Conservation (phyloP, 352 stramenopile genomes). For the Pythium rishiriense region DNA sequence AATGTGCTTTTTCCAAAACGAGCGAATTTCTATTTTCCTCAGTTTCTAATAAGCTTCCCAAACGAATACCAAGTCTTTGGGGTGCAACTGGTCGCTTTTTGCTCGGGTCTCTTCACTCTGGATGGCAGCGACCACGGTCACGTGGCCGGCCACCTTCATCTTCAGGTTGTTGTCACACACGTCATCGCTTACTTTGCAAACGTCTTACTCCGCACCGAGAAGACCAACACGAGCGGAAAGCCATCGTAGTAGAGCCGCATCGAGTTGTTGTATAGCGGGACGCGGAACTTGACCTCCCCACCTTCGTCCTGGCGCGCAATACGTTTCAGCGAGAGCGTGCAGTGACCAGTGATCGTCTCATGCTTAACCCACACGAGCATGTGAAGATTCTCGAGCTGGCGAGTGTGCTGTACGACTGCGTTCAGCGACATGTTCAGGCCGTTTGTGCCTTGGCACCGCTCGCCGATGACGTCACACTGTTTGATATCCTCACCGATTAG, state of each 20-base stretch:
- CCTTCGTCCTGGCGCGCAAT: slow-evolving; percentile 68
- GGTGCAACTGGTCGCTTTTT: background rate
- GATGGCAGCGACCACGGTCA: too few relatives aligned
- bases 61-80: background rate
- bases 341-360: slow-evolving; percentile 77
- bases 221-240: slow-evolving; percentile 68
- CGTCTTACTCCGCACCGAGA: slow-evolving; percentile 81
- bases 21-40: slow-evolving; percentile 15
- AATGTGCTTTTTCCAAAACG: slow-evolving; percentile 4
- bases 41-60: slow-evolving; percentile 7
- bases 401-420: slow-evolving; percentile 68
- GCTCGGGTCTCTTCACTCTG: background rate
- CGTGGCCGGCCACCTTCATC: too few relatives aligned
- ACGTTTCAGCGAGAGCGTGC: slow-evolving; percentile 78
- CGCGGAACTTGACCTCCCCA: slow-evolving; percentile 70
- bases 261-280: slow-evolving; percentile 80
- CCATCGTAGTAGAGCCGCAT: slow-evolving; percentile 75
- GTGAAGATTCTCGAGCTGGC: slow-evolving; percentile 72
- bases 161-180: too few relatives aligned
- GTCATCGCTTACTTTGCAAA: slow-evolving; percentile 62
- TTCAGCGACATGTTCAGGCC: slow-evolving; percentile 69
- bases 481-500: slow-evolving; percentile 76
- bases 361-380: slow-evolving; percentile 87
- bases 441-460: slow-evolving; percentile 54
- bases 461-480: slow-evolving; percentile 77